Base-by-base conservation (phyloP, 2,329 filamentous ascomycete species). In the Tolypocladium pustulatum region DNA sequence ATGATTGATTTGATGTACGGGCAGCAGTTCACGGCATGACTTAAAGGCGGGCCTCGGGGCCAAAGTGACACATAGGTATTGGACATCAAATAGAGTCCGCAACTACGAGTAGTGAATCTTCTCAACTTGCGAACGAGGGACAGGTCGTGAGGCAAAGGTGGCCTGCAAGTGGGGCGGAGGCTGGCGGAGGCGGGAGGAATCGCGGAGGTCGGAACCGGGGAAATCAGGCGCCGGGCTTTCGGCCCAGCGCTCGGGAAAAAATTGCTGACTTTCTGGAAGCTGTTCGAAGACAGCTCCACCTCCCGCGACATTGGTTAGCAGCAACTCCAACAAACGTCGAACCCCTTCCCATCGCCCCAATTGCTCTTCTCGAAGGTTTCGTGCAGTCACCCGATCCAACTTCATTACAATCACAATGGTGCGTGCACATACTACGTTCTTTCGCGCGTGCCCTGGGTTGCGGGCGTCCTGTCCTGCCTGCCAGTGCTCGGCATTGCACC, bases 191-290 rank as follows among this genome's bases (percentile, higher is more conserved):
- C 40, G 43, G 46, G 46, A 22, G 25, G 54, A 38, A 59, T 59
- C 46, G 59, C 58, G 58, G 60, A 58, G 59, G 57, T 64, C 70
- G 70, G 69, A 70, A 70, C 63, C 69, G 68, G 69, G 64, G 64
- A 72, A 72, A 70, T 67, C 66, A 63, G 61, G 60, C 58, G 65
- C 70, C 69, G 68, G 62, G 51, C 59, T 43, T 22, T 20, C 20
- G 20, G 30, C 5, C 36, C 20, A 64, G 64, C 59, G 62, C 61
- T 55, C 58, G 60, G 63, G 67, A 74, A 74, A 73, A 73, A 73
- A 72, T 73, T 72, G 68, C 67, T 65, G 64, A 61, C 65, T 65
- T 72, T 73, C 70, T 74, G 70, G 72, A 74, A 74, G 72, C 70
- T 72, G 65, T 73, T 74, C 60, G 72, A 73, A 73, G 63, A 67